phyloP scores from a whole-genome alignment of 176 grass and related monocot genomes.

The Oryza officinalis region DNA sequence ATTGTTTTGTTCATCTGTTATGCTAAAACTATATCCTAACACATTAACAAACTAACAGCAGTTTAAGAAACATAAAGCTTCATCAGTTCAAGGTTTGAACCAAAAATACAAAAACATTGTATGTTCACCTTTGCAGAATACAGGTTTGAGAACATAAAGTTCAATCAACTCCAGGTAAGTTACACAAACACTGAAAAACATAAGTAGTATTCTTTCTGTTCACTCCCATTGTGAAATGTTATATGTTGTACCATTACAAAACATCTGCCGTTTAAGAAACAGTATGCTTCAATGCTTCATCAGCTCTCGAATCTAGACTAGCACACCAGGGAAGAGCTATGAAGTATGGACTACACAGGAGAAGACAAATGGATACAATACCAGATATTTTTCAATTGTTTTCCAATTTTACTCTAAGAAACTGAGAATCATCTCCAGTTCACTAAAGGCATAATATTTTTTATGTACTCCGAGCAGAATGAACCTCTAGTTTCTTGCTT shows the following conservation, averaged over 20 bases:
- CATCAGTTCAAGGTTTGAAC: constrained; percentile 25
- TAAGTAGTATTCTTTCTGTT: not conserved
- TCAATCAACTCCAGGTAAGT: not conserved
- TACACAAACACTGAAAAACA: not conserved
- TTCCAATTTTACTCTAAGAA: not conserved
- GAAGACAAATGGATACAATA: constrained; percentile 19
- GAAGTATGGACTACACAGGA: not conserved
- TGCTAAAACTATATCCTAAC: constrained; percentile 9
- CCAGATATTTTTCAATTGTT: constrained; percentile 4
- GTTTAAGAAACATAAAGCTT: constrained; percentile 22
- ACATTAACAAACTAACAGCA: not conserved
- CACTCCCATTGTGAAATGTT: not conserved
- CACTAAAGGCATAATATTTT: not conserved
- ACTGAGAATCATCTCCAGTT: constrained; percentile 25
- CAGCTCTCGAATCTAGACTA: not conserved
- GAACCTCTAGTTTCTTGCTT: not conserved
- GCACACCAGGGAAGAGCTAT: not conserved
- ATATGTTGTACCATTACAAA: not conserved
- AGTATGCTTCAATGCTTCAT: not conserved
- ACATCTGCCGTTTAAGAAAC: not conserved
- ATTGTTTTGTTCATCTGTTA: not conserved
- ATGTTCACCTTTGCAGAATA: not conserved
- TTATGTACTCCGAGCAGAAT: not conserved
- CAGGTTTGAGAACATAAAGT: not conserved
- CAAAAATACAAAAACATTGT: not conserved